Evolutionary conservation across 768 basidiomycete genomes (phyloP).

Genomic region (Macrolepiota fuliginosa): DNA sequence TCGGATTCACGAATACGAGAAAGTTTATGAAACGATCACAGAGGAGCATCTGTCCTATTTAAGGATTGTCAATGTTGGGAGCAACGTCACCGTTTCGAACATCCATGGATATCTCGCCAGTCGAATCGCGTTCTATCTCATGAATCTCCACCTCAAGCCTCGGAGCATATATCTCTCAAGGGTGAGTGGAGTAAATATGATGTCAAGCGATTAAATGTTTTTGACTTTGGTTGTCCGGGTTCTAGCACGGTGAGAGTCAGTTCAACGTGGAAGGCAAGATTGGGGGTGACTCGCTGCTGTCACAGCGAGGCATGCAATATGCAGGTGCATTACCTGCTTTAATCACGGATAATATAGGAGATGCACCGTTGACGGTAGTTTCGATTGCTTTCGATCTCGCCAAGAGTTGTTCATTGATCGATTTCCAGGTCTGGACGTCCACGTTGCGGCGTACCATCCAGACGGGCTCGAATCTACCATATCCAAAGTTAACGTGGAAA

Average conservation of each 20-base stretch:
- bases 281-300: conserved; percentile 93
- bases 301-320: conserved; percentile 81
- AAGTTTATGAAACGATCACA: conserved; percentile 92
- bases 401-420: background rate
- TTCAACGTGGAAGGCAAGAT: conserved; percentile 97
- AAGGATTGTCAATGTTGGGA: conserved; percentile 91
- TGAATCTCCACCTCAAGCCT: conserved; percentile 97
- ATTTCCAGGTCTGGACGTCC: conserved; percentile 92
- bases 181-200: conserved; percentile 42
- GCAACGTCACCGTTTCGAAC: conserved; percentile 77
- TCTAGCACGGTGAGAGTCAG: conserved; percentile 95
- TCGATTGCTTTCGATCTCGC: background rate
- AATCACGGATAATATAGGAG: conserved; percentile 88
- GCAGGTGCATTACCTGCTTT: conserved; percentile 82
- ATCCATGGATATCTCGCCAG: conserved; percentile 96
- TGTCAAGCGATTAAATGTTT: conserved; percentile 5
- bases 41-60: conserved; percentile 90
- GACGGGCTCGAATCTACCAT: conserved; percentile 79
- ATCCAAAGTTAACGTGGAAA: conserved; percentile 96
- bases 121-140: conserved; percentile 96
- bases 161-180: conserved; percentile 95
- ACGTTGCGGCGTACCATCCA: conserved; percentile 92
- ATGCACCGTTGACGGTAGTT: conserved; percentile 79
- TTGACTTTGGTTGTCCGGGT: conserved; percentile 4
- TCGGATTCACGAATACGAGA: conserved; percentile 91